Conservation (phyloP, 2,329 filamentous ascomycete genomes). For the Cercospora berteroae region DNA sequence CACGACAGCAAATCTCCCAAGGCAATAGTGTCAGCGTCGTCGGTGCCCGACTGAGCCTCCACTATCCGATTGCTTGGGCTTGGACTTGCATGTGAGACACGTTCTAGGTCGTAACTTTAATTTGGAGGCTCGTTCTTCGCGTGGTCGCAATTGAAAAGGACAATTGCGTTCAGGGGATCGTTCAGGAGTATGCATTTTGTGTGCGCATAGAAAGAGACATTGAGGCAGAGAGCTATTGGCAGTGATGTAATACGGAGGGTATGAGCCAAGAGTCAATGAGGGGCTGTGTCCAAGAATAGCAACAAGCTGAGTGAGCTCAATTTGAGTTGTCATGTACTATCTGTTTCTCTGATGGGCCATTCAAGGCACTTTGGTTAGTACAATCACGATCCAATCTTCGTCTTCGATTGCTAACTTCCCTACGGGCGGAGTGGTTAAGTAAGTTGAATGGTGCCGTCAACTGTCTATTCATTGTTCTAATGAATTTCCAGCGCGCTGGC, state of each 20-base stretch:
- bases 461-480: neutral
- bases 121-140: neutral
- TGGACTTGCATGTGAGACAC: neutral
- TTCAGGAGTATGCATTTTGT: neutral
- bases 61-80: constrained; percentile 10
- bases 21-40: constrained; percentile 1
- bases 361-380: constrained; percentile 12
- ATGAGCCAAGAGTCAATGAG: neutral
- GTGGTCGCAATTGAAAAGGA: neutral
- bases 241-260: neutral
- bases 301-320: neutral
- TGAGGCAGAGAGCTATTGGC: neutral
- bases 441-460: neutral
- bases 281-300: neutral
- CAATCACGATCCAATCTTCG: neutral
- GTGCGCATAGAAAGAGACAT: neutral
- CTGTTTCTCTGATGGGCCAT: fast-evolving
- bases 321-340: neutral
- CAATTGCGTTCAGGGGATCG: neutral
- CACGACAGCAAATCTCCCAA: neutral
- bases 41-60: constrained; percentile 11
- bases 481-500: constrained; percentile 14
- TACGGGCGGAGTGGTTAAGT: constrained; percentile 13
- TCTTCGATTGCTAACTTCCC: neutral
- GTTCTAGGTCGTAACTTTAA: neutral